Base-by-base conservation (phyloP, 176 grass and related monocot species). In the Cenchrus americanus region DNA sequence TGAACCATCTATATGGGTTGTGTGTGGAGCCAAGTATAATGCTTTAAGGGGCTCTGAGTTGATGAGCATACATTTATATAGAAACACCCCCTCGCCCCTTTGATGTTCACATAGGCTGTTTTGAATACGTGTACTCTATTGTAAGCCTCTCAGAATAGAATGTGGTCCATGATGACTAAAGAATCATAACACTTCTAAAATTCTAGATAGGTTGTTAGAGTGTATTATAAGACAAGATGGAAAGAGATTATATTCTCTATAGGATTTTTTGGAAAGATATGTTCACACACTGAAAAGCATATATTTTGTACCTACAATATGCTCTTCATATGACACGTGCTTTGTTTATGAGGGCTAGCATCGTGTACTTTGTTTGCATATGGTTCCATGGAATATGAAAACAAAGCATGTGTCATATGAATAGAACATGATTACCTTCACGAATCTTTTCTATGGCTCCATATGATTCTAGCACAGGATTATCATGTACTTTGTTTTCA, bases 61-160 rank as follows among this genome's bases (percentile, higher is more conserved):
- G 44, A 37, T 14, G 13, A 69, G 10, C 24, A 62, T 32, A 61
- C 55, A 85, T 75, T 80, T 89, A 85, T 85, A 89, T 17, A 37
- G 61, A 53, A 0, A 34, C 18, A 69, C 6, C 37, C 51, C 41
- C 12, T 5, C 7, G 26, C 26, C 3, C 3, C 4, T 76, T 67
- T 43, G 69, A 17, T 32, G 10, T 75, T 15, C 62, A 48, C 48
- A 24, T 84, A 22, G 52, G 80, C 18, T 77, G 34, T 37, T 64
- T 71, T 63, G 34, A 1, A 1, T 62, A 54, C 62, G 49, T 82
- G 1, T 49, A 49, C 13, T 63, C 23, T 63, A 24, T 18, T 23
- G 0, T 9, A 82, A 9, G 57, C 10, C 24, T 77, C 30, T 78
- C 41, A 6, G n/a, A 34, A 27, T 72, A 17, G 80, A 57, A 52